These are phyloP conservation scores for Saccharomycopsis malanga DNA, from an alignment of 805 yeast genomes.

Conservation along the genomic window DNA sequence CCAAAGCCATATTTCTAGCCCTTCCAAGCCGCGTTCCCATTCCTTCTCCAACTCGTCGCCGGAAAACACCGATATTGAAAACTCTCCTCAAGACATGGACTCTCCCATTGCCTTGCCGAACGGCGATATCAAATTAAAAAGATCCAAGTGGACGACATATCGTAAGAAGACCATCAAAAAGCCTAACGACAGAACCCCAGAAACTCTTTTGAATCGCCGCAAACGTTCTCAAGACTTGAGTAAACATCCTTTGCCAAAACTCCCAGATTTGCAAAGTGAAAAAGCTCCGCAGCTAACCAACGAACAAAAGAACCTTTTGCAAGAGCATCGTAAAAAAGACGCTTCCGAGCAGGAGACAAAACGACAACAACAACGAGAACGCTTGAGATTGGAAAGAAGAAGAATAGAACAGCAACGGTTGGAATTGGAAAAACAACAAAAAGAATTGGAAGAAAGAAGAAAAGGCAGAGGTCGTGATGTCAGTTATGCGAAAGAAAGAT, in stretches of 20 bases:
- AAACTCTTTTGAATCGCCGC: constrained; percentile 10
- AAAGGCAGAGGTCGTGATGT: constrained; percentile 10
- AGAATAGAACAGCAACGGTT: constrained; percentile 14
- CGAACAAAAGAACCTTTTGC: constrained; percentile 1
- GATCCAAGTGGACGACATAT: constrained; percentile 47
- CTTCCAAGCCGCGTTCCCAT: constrained; percentile 10
- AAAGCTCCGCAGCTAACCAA: neutral
- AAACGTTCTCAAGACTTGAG: constrained; percentile 19
- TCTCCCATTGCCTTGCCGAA: constrained; percentile 21
- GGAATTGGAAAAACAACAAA: constrained; percentile 19
- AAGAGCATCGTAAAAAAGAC: neutral
- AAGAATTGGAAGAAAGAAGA: constrained; percentile 12
- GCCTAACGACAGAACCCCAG: constrained; percentile 1
- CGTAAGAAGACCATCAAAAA: constrained; percentile 31
- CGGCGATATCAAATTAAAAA: constrained; percentile 33
- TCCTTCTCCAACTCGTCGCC: constrained; percentile 9
- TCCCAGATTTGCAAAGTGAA: neutral
- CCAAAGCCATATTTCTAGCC: neutral
- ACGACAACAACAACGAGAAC: constrained; percentile 12
- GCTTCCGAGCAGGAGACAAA: neutral
- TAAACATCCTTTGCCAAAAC: constrained; percentile 20
- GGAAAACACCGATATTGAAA: constrained; percentile 9
- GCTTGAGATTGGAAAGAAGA: constrained; percentile 11
- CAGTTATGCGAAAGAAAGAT: no score
- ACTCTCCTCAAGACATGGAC: constrained; percentile 11